Conservation (phyloP, 2,329 filamentous ascomycete genomes). For the Hyphodiscus sp. region DNA sequence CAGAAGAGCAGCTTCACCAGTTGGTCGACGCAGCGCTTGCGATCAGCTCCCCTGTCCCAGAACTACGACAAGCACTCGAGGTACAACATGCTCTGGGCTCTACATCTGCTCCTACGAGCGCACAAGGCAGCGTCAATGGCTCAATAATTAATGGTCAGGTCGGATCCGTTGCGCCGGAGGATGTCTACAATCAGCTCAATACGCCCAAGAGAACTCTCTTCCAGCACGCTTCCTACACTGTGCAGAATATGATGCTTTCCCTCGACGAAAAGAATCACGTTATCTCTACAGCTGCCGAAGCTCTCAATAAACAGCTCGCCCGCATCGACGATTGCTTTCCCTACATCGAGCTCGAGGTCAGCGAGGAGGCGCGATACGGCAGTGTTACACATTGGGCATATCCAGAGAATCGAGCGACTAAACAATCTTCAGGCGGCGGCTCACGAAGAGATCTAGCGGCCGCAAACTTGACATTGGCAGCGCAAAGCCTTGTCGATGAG, state of each 20-base stretch:
- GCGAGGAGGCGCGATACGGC: conserved; percentile 88
- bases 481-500: conserved; percentile 74
- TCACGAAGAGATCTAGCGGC: conserved; percentile 73
- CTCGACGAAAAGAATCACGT: conserved; percentile 98
- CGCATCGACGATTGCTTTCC: conserved; percentile 85
- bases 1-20: conserved; percentile 75
- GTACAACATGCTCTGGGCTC: conserved; percentile 21
- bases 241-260: conserved; percentile 80
- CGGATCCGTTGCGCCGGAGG: conserved; percentile 25
- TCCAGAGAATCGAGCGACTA: conserved; percentile 67
- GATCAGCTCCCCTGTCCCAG: conserved; percentile 42
- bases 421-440: conserved; percentile 61
- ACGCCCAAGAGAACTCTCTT: conserved; percentile 57
- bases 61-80: conserved; percentile 34
- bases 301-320: conserved; percentile 74
- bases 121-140: conserved; percentile 26
- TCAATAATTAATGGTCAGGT: conserved; percentile 25
- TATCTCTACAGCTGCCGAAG: conserved; percentile 84
- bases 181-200: conserved; percentile 37
- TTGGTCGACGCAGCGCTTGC: conserved; percentile 57
- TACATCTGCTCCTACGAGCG: conserved; percentile 23
- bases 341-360: conserved; percentile 81
- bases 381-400: conserved; percentile 95
- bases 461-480: conserved; percentile 62
- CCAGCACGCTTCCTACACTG: conserved; percentile 67